Evolutionary conservation across 768 basidiomycete species (phyloP).

Genomic region (Guyanaporus albipodus): DNA sequence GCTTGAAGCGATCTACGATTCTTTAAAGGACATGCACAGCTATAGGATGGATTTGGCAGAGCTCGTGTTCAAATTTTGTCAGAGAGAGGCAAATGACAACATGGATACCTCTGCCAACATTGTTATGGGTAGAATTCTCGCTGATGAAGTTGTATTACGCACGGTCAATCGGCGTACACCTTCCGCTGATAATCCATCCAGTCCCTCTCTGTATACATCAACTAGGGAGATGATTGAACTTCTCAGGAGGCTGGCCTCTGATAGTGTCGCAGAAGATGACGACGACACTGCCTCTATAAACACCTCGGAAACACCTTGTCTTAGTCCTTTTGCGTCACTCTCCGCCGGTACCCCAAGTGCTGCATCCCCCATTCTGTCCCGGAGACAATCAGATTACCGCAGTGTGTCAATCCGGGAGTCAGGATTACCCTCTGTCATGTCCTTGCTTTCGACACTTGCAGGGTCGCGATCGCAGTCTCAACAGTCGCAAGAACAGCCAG

Average conservation of each 20-base stretch:
- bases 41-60: slow-evolving; percentile 56
- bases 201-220: slow-evolving; percentile 18
- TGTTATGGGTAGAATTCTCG: slow-evolving; percentile 55
- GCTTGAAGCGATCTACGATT: slow-evolving; percentile 56
- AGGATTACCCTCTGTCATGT: slow-evolving; percentile 58
- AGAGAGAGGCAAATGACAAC: slow-evolving; percentile 28
- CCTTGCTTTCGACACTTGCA: slow-evolving; percentile 59
- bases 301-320: slow-evolving; percentile 39
- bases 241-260: slow-evolving; percentile 38
- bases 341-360: slow-evolving; percentile 31
- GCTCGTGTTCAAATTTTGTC: slow-evolving; percentile 52
- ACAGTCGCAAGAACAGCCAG: slow-evolving; percentile 39
- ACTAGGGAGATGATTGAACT: slow-evolving; percentile 36
- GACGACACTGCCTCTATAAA: slow-evolving; percentile 40
- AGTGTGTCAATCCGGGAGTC: slow-evolving; percentile 40
- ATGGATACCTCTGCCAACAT: slow-evolving; percentile 29
- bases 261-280: slow-evolving; percentile 35
- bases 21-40: slow-evolving; percentile 62
- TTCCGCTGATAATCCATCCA: slow-evolving; percentile 8
- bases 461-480: slow-evolving; percentile 59
- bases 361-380: slow-evolving; percentile 52
- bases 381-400: slow-evolving; percentile 55
- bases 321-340: slow-evolving; percentile 27
- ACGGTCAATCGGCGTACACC: slow-evolving; percentile 37
- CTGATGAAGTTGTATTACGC: slow-evolving; percentile 63